A percentile compares a stretch with the other conserved stretches of the same genome.
phyloP scores from a whole-genome alignment of 352 stramenopile genomes.

The Blastocystis sp. region DNA sequence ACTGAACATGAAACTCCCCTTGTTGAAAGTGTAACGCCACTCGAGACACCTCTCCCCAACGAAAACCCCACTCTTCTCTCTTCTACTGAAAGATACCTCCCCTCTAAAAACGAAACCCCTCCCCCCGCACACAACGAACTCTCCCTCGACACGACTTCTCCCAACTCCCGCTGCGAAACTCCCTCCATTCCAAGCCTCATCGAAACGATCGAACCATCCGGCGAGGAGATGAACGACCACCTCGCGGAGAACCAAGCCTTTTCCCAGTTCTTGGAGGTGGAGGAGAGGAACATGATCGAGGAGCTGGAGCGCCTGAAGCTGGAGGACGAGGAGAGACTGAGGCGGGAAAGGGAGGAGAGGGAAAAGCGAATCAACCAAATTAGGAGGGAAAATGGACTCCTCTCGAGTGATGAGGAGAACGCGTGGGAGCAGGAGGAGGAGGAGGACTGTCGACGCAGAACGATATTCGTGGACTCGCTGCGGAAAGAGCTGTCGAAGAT shows the following conservation, averaged over 20 bases:
- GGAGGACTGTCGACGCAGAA: slow-evolving; percentile 19
- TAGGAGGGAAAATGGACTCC: slow-evolving; percentile 29
- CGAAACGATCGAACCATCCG: not conserved
- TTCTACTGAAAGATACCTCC: no score
- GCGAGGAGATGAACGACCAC: not conserved
- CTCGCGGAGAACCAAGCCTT: not conserved
- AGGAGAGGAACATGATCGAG: not conserved
- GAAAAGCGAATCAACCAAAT: slow-evolving; percentile 25
- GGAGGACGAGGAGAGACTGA: not conserved
- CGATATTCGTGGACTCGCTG: slow-evolving; percentile 24
- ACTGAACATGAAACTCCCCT: no score
- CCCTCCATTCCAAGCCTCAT: no score
- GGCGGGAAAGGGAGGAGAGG: not conserved
- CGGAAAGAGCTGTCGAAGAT: not conserved
- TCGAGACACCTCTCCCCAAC: no score
- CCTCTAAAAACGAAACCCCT: no score
- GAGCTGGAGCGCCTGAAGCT: slow-evolving; percentile 1
- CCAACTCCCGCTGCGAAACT: no score
- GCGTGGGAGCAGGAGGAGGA: slow-evolving; percentile 30
- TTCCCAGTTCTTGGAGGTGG: not conserved
- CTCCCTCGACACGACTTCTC: no score
- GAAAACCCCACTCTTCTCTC: no score
- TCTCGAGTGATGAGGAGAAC: slow-evolving; percentile 66
- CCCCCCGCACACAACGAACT: no score
- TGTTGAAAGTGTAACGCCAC: no score